phyloP scores from a whole-genome alignment of 352 stramenopile species.

The Phytophthora meadii region DNA sequence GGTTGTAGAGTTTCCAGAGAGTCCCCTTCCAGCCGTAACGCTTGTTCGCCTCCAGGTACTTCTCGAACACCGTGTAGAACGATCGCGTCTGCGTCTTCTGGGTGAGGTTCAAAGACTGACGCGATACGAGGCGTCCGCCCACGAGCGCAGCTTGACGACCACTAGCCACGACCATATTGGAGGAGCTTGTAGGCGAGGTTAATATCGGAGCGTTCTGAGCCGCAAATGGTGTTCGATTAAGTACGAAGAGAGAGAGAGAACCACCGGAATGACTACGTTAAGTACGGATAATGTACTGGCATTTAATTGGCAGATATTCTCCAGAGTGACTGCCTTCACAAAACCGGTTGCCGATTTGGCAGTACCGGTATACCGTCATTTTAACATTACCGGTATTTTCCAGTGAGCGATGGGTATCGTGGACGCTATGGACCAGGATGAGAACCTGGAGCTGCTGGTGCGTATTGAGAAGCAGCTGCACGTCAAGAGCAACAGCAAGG shows the following conservation, averaged over 20 bases:
- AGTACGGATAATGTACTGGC: slow-evolving; percentile 2
- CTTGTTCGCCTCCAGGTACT: slow-evolving; percentile 85
- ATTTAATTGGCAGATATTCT: too few species aligned
- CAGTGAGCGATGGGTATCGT: slow-evolving; percentile 10
- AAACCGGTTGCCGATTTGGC: too few species aligned
- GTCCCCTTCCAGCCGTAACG: slow-evolving; percentile 82
- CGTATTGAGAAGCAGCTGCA: slow-evolving; percentile 54
- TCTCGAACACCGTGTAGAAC: slow-evolving; percentile 82
- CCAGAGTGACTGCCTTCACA: too few species aligned
- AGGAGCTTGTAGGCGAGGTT: neutral
- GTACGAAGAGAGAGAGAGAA: slow-evolving; percentile 2
- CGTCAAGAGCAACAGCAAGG: slow-evolving; percentile 2
- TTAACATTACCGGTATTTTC: too few species aligned
- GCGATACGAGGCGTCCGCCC: slow-evolving; percentile 41
- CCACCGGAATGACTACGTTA: slow-evolving; percentile 3
- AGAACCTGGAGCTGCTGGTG: slow-evolving; percentile 54
- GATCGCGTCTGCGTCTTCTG: slow-evolving; percentile 62
- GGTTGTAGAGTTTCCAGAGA: slow-evolving; percentile 91
- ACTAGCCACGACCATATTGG: slow-evolving; percentile 26
- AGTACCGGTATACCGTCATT: too few species aligned
- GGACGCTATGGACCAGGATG: slow-evolving; percentile 61
- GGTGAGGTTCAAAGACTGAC: slow-evolving; percentile 4
- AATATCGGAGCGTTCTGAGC: slow-evolving; percentile 11
- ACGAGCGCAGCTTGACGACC: slow-evolving; percentile 44
- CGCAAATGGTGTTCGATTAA: slow-evolving; percentile 27